Conservation (phyloP, 2,329 filamentous ascomycete species). For the Capronia coronata region DNA sequence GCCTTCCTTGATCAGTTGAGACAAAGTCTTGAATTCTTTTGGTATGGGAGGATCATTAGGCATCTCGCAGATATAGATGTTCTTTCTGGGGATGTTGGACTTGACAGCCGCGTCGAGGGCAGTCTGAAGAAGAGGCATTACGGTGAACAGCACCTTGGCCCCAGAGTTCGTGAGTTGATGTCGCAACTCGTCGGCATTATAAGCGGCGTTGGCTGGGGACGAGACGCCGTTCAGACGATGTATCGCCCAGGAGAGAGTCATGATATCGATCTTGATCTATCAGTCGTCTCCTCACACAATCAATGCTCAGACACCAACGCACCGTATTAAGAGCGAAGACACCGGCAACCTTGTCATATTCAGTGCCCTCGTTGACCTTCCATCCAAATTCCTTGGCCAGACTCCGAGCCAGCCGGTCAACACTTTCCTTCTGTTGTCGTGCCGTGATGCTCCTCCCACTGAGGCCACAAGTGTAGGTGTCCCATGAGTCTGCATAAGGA, state of each 20-base stretch:
- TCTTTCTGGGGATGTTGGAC: slow-evolving; percentile 55
- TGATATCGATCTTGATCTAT: slow-evolving; percentile 59
- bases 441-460: slow-evolving; percentile 61
- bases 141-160: slow-evolving; percentile 66
- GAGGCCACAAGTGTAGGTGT: slow-evolving; percentile 71
- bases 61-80: slow-evolving; percentile 63
- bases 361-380: slow-evolving; percentile 60
- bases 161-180: slow-evolving; percentile 65
- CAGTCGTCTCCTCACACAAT: background rate
- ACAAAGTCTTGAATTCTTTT: slow-evolving; percentile 54
- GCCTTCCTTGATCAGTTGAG: slow-evolving; percentile 60
- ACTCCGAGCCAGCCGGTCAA: slow-evolving; percentile 61
- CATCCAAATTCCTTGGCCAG: slow-evolving; percentile 66
- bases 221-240: slow-evolving; percentile 69
- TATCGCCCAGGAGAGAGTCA: slow-evolving; percentile 65
- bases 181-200: slow-evolving; percentile 62
- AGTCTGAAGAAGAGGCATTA: slow-evolving; percentile 57
- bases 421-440: slow-evolving; percentile 57
- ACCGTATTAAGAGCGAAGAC: slow-evolving; percentile 78
- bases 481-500: slow-evolving; percentile 55
- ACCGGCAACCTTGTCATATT: slow-evolving; percentile 75
- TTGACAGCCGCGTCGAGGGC: slow-evolving; percentile 60
- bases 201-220: slow-evolving; percentile 68
- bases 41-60: slow-evolving; percentile 38
- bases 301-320: slow-evolving; percentile 30